Evolutionary conservation across 257 asterid genomes (phyloP), one percentile per base, ranked within the genome.

Genomic region (Plantago major): DNA sequence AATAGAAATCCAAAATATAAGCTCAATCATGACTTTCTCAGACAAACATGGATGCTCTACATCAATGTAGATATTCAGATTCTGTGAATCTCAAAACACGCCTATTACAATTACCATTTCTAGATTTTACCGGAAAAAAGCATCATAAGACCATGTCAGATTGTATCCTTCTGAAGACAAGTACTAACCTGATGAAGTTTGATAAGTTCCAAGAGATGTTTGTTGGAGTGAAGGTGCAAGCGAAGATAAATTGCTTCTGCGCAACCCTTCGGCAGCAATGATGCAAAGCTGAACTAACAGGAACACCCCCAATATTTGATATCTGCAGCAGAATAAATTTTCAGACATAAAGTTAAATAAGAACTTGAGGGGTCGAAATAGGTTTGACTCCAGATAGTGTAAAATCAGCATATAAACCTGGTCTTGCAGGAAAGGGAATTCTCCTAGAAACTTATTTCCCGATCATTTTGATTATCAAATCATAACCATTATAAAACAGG

Each of bases 261-360:
- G 72, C 68, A 93, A 78, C 74, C 96, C 86, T 75, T 93, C 99
- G 45, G 95, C 97, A 66, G 94, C 90, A 68, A 93, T 65, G 58
- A 93, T 81, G 68, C 99, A 93, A 18, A 89, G 86, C 84, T 93
- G 97, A 71, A 89, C 90, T 63, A 93, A 74, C 72, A 93, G 99
- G 78, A 93, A 93, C 57, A 93, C 88, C 66, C 99, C 99, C 72
- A 93, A 74, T 75, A 93, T 89, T 72, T 93, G 99, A 82, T 93
- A 93, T 76, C 99, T 93, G 96, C 80, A 59, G 18, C 42, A 55
- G 51, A 64, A 46, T 22, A 52, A 61, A 9, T 57, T 60, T n/a
- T 38, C 7, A 66, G n/a, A 75, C 57, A 42, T 46, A 19, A 67
- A 13, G 18, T 19, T 2, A 43, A 45, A 12, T 47, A 16, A 16